These are phyloP conservation scores for Atkinsonella texensis DNA, from an alignment of 2,329 filamentous ascomycete genomes.

Conservation along the genomic window DNA sequence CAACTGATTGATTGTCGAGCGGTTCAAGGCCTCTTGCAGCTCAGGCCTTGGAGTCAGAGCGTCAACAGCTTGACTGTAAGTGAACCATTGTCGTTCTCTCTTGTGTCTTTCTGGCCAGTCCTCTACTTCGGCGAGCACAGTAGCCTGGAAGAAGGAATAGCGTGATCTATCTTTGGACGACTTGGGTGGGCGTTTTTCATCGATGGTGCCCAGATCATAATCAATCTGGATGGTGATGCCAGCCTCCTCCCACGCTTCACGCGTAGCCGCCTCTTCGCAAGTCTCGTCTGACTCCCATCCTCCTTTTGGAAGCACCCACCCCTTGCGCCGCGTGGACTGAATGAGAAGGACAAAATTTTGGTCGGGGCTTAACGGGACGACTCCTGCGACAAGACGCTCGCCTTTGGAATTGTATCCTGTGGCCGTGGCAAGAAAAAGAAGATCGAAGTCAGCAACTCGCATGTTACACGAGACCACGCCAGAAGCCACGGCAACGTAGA, in stretches of 20 bases:
- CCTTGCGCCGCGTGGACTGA: constrained; percentile 79
- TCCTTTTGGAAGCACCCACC: constrained; percentile 95
- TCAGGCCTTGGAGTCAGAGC: constrained; percentile 71
- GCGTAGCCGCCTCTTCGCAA: constrained; percentile 69
- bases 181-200: constrained; percentile 73
- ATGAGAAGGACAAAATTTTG: constrained; percentile 85
- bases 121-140: constrained; percentile 71
- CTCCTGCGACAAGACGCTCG: constrained; percentile 87
- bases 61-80: constrained; percentile 68
- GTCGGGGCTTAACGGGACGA: constrained; percentile 80
- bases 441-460: constrained; percentile 11
- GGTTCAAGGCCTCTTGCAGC: constrained; percentile 73
- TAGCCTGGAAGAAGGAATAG: constrained; percentile 78
- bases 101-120: constrained; percentile 95
- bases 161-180: constrained; percentile 48
- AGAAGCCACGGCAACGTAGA: neutral
- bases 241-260: constrained; percentile 97
- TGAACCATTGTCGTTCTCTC: constrained; percentile 81
- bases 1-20: constrained; percentile 54
- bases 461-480: constrained; percentile 1
- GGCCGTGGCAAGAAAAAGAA: constrained; percentile 13
- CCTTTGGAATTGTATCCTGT: constrained; percentile 84
- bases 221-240: constrained; percentile 79
- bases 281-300: constrained; percentile 95
- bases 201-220: constrained; percentile 75